Base-by-base conservation (phyloP, 306 rosid genomes). In the Prunus mira region DNA sequence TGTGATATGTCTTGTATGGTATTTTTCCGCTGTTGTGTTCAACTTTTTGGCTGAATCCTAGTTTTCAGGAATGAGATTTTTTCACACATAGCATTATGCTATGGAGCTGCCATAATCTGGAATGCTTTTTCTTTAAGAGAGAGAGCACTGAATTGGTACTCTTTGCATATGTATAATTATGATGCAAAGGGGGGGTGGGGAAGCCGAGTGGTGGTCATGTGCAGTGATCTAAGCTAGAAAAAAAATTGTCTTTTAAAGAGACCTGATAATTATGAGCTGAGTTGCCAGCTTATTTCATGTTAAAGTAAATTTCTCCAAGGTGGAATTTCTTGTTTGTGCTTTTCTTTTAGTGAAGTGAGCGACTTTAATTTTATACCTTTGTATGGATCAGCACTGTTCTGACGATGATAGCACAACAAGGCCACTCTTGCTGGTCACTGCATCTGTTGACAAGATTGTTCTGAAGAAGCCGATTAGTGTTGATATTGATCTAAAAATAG, bases 361-460 rank as follows among this genome's bases (percentile, higher is more conserved):
- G 11, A 54, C 34, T 76, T 14, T 11, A 3, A 7, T 62, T 46
- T 55, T 10, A n/a, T 76, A 65, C 67, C 66, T 73, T 71, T 82
- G 22, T 76, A 65, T 76, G 81, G 76, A 75, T 58, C 84, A 95
- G 98, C 98, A 95, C 77, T 95, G 97, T 68, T 85, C 92, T 34
- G 98, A 90, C 82, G 89, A 73, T 79, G 88, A 90, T 75, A 77
- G 84, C 87, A 84, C 91, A 41, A 95, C 97, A 34, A 87, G 98
- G 85, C 98, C 97, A 28, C 94, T 90, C 79, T 76, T 92, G 80
- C 79, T 95, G 62, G 93, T 95, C 69, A 95, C 97, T 65, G 97
- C 98, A 65, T 90, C 98, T 41, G 97, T 95, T 17, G 98, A 95
- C 81, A 95, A 87, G 88, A 95, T 95, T 82, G 89, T 92, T 9